These are phyloP conservation scores for Amphibolis antarctica DNA, from an alignment of 106 monocot species.

Conservation along the genomic window DNA sequence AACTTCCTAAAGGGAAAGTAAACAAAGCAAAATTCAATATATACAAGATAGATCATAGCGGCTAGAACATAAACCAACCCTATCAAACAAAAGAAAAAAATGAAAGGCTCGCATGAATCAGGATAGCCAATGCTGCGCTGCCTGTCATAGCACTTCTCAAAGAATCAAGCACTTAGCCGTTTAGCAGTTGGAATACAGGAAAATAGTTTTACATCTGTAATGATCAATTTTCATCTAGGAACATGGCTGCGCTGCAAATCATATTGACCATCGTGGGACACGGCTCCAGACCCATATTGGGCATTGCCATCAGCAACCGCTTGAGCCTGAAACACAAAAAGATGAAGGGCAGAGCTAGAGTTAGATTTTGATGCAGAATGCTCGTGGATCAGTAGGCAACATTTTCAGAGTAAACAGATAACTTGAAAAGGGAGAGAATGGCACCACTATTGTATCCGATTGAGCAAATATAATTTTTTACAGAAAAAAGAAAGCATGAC, in stretches of 20 bases:
- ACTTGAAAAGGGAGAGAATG: not conserved
- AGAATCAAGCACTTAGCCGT: not conserved
- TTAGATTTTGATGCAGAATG: not conserved
- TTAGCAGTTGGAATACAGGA: not conserved
- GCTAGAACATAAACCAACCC: not conserved
- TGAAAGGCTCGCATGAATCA: not conserved
- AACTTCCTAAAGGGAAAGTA: no score
- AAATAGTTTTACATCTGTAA: not conserved
- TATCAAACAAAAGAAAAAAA: not conserved
- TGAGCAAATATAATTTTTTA: not conserved
- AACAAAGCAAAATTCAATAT: no score
- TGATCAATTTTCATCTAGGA: conserved; percentile 8
- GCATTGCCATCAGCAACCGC: no score
- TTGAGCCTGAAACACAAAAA: conserved; percentile 2
- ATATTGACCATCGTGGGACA: conserved; percentile 1
- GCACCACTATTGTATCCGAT: not conserved
- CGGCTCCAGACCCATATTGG: conserved; percentile 3
- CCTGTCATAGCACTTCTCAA: not conserved
- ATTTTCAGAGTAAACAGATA: not conserved
- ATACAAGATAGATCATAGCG: no score
- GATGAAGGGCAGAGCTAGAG: not conserved
- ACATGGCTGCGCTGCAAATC: conserved; percentile 1
- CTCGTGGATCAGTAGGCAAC: not conserved
- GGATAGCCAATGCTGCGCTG: not conserved
- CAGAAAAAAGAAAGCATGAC: not conserved